Evolutionary conservation across 345 rosid genomes (phyloP).

Genomic region (Eucalyptus decipiens): DNA sequence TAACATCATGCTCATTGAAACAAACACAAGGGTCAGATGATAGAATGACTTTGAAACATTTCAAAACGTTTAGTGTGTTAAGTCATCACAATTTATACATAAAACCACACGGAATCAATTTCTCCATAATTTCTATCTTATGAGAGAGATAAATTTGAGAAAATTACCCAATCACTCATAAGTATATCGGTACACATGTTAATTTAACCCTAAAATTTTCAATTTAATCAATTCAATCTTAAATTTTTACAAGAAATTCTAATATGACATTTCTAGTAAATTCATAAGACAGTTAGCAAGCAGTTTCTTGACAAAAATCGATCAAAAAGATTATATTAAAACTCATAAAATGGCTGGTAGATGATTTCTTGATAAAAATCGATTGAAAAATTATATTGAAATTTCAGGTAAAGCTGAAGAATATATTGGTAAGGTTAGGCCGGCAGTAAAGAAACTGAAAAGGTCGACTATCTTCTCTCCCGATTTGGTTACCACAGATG

Average conservation of each 20-base stretch:
- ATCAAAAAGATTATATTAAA: not conserved
- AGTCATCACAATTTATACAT: fast-evolving
- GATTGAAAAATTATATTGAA: too few relatives aligned
- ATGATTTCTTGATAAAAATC: too few relatives aligned
- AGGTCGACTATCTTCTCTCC: not conserved
- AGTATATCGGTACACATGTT: fast-evolving
- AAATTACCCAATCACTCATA: too few relatives aligned
- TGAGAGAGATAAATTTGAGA: too few relatives aligned
- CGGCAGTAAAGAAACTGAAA: too few relatives aligned
- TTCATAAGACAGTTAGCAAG: too few relatives aligned
- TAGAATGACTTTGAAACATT: fast-evolving
- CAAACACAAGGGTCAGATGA: fast-evolving
- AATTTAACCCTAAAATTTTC: fast-evolving
- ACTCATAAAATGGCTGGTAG: too few relatives aligned
- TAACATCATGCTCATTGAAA: not conserved
- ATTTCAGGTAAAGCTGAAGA: too few relatives aligned
- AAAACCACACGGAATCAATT: not conserved
- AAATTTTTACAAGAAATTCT: fast-evolving
- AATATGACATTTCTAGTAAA: fast-evolving
- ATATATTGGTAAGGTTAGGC: too few relatives aligned
- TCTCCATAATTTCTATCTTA: not conserved
- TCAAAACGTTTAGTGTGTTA: fast-evolving
- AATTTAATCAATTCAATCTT: fast-evolving
- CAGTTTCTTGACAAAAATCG: fast-evolving
- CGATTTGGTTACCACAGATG: not conserved